Evolutionary conservation across 495 filamentous ascomycete species (phyloP), one percentile per base, ranked within the genome.

Genomic region (Amniculicola lignicola): DNA sequence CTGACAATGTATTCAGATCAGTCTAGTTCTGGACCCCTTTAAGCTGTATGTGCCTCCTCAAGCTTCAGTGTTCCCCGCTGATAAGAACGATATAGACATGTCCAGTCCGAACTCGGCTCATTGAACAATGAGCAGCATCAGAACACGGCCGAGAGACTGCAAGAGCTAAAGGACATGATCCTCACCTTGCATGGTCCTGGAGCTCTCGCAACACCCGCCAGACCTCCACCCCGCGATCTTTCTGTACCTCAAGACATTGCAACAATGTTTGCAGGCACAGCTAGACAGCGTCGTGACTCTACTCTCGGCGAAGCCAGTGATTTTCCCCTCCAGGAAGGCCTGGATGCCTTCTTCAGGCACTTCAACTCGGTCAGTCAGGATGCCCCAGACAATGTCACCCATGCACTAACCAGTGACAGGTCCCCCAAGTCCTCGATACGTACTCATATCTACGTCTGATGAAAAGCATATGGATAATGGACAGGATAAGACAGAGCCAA

Each of bases 1-100:
- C 46, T 19, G 59, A 66, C 37, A 68, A 64, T 27, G n/a, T n/a
- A 36, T 40, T 27, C 66, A 68, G 55, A 66, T 68, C 22, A 16
- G 36, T 15, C 29, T 63, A 41, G 43, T 68, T 2, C 24, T 68
- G 0, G 59, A 63, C 40, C 63, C 65, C 12, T 41, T 68, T 2
- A 59, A 68, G 36, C 16, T 68, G 24, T 19, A 16, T 27, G 14
- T 46, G 15, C 15, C 22, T 48, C 15, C 44, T 11, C 42, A 49
- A n/a, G n/a, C n/a, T n/a, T n/a, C n/a, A n/a, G n/a, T n/a, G n/a
- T n/a, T n/a, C n/a, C n/a, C n/a, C n/a, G n/a, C n/a, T n/a, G n/a
- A n/a, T n/a, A n/a, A n/a, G n/a, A n/a, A n/a, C n/a, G n/a, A n/a
- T n/a, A 33, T 64, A 31, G 63, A 65, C 28, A 57, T 67, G 16